Evolutionary conservation across 108 stramenopile genomes (phyloP).

Genomic region (Cyclostephanos invisitatus): DNA sequence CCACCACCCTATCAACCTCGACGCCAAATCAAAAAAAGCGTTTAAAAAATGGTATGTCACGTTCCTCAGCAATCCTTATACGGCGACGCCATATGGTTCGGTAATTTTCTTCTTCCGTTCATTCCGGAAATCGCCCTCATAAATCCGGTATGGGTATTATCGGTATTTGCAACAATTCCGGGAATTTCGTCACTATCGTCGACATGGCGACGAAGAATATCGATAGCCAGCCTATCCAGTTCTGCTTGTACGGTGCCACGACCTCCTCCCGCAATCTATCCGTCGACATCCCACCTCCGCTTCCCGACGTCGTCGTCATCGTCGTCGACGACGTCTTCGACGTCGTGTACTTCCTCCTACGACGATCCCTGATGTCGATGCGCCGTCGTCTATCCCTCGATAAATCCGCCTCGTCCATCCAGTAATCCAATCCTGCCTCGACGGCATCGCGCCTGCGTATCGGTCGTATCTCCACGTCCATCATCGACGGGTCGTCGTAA

Average conservation of each 20-base stretch:
- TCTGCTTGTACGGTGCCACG: slow-evolving; percentile 82
- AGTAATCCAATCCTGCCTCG: slow-evolving; percentile 82
- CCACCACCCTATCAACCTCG: too few species aligned
- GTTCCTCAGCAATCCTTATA: too few species aligned
- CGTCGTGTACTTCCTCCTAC: background rate
- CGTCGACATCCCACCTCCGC: slow-evolving; percentile 68
- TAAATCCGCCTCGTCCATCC: slow-evolving; percentile 80
- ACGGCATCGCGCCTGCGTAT: slow-evolving; percentile 54
- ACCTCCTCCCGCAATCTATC: slow-evolving; percentile 75
- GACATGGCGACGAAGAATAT: slow-evolving; percentile 69
- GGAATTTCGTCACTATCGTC: slow-evolving; percentile 68
- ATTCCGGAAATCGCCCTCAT: slow-evolving; percentile 43
- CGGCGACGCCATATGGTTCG: too few species aligned
- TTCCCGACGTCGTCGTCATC: background rate
- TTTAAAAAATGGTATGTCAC: too few species aligned
- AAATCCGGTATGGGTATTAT: slow-evolving; percentile 76
- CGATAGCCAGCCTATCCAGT: slow-evolving; percentile 86
- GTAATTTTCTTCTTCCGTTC: too few species aligned
- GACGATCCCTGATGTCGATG: slow-evolving; percentile 44
- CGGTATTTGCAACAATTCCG: slow-evolving; percentile 72
- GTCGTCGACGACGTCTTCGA: background rate
- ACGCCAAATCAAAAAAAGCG: too few species aligned
- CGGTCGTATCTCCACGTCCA: slow-evolving; percentile 62
- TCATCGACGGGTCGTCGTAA: slow-evolving; percentile 25
- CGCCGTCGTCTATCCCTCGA: slow-evolving; percentile 49